phyloP scores from a whole-genome alignment of 2,329 filamentous ascomycete genomes.

The Aspergillus piperis region DNA sequence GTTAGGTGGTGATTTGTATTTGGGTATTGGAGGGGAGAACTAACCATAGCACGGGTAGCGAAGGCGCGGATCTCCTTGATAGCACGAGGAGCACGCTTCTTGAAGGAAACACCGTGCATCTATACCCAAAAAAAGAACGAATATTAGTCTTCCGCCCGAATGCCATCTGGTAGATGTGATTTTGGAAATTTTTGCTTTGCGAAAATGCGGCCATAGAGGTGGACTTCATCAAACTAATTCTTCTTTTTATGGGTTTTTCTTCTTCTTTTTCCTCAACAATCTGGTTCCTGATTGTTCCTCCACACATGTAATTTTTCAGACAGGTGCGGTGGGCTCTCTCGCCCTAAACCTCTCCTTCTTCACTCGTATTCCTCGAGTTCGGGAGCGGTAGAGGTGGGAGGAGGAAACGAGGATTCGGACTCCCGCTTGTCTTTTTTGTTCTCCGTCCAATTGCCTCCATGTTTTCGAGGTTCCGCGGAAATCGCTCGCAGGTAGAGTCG shows the following conservation, averaged over 20 bases:
- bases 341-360: conserved; percentile 1
- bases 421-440: conserved; percentile 22
- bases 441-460: conserved; percentile 35
- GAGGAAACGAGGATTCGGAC: neutral
- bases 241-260: conserved; percentile 36
- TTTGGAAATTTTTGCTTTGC: conserved; percentile 24
- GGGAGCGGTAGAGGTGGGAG: neutral
- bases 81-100: conserved; percentile 97
- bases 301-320: conserved; percentile 5
- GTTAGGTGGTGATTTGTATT: conserved; percentile 9
- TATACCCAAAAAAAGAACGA: conserved; percentile 53
- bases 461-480: conserved; percentile 14
- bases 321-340: neutral
- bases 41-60: conserved; percentile 92
- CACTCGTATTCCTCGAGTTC: neutral
- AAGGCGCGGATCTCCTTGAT: conserved; percentile 99
- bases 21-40: conserved; percentile 39
- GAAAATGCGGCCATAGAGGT: conserved; percentile 52
- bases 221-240: conserved; percentile 72
- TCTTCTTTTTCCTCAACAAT: conserved; percentile 12
- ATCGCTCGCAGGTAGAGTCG: conserved; percentile 21
- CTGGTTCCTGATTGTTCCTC: conserved; percentile 14
- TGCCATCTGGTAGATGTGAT: conserved; percentile 35
- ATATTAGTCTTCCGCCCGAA: conserved; percentile 71
- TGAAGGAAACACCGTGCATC: conserved; percentile 97